These are phyloP conservation scores for Fusarium siculi DNA, from an alignment of 2,329 filamentous ascomycete species.

Conservation along the genomic window DNA sequence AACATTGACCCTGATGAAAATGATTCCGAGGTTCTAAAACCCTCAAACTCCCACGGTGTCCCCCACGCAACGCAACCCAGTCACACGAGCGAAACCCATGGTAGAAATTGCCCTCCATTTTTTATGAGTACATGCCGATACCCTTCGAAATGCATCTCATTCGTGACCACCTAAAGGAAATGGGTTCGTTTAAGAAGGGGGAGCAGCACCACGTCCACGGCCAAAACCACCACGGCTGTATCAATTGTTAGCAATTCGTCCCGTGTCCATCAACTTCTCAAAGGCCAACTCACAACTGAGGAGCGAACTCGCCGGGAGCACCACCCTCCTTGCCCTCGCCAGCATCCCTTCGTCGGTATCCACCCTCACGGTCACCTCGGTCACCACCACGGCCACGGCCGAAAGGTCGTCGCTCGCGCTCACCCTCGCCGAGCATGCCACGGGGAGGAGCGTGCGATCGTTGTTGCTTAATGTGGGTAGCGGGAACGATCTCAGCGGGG, in stretches of 20 bases:
- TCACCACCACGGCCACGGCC: slow-evolving; percentile 80
- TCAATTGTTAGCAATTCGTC: slow-evolving; percentile 49
- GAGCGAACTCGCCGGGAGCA: slow-evolving; percentile 91
- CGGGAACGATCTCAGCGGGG: slow-evolving; percentile 98
- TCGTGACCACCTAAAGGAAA: slow-evolving; percentile 57
- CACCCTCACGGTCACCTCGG: slow-evolving; percentile 86
- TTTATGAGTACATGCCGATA: slow-evolving; percentile 61
- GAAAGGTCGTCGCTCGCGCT: slow-evolving; percentile 84
- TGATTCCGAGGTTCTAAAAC: slow-evolving; percentile 60
- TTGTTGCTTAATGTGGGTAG: slow-evolving; percentile 99
- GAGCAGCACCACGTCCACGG: slow-evolving; percentile 84
- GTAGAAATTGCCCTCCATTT: slow-evolving; percentile 55
- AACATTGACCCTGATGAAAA: slow-evolving; percentile 59
- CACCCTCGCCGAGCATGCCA: slow-evolving; percentile 94
- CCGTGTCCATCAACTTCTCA: neutral
- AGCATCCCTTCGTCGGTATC: slow-evolving; percentile 91
- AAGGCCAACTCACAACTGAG: slow-evolving; percentile 76
- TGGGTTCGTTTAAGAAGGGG: slow-evolving; percentile 68
- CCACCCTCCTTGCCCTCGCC: slow-evolving; percentile 90
- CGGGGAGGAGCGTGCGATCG: slow-evolving; percentile 97
- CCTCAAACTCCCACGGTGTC: slow-evolving; percentile 59
- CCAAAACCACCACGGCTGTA: slow-evolving; percentile 85
- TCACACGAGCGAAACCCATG: slow-evolving; percentile 54
- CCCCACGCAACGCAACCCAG: slow-evolving; percentile 51
- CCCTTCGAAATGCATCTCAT: slow-evolving; percentile 56